Evolutionary conservation across 441 rosid species (phyloP).

Genomic region (Gossypium davidsonii): DNA sequence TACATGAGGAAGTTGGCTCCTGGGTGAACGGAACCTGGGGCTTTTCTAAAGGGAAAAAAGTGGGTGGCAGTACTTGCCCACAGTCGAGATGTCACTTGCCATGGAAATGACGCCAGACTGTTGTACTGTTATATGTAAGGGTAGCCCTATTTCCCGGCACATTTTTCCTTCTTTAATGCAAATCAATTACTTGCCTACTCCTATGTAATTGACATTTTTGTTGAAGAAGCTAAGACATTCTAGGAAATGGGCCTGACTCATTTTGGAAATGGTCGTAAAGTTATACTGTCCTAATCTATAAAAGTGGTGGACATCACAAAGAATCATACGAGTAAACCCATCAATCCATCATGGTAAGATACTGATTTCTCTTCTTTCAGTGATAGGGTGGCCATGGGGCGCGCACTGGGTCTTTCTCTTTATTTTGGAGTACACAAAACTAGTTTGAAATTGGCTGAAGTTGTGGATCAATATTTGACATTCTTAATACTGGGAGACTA

Average conservation of each 20-base stretch:
- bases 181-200: background rate
- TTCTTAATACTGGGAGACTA: constrained; percentile 28
- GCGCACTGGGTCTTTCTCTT: constrained; percentile 90
- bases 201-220: background rate
- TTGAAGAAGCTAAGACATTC: background rate
- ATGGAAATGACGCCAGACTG: no score
- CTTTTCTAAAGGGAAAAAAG: background rate
- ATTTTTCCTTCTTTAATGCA: background rate
- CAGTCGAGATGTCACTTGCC: background rate
- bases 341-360: background rate
- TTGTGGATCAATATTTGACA: constrained; percentile 17
- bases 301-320: background rate
- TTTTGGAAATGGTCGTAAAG: background rate
- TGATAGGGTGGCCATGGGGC: constrained; percentile 87
- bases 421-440: constrained; percentile 61
- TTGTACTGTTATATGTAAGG: no score
- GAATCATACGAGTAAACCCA: background rate
- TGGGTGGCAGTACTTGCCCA: background rate
- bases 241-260: background rate
- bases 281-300: background rate
- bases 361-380: constrained; percentile 36
- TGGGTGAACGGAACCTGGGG: background rate
- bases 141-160: background rate
- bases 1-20: no score
- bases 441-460: background rate